Base-by-base conservation (phyloP, 768 basidiomycete species). In the Mycena crocata region DNA sequence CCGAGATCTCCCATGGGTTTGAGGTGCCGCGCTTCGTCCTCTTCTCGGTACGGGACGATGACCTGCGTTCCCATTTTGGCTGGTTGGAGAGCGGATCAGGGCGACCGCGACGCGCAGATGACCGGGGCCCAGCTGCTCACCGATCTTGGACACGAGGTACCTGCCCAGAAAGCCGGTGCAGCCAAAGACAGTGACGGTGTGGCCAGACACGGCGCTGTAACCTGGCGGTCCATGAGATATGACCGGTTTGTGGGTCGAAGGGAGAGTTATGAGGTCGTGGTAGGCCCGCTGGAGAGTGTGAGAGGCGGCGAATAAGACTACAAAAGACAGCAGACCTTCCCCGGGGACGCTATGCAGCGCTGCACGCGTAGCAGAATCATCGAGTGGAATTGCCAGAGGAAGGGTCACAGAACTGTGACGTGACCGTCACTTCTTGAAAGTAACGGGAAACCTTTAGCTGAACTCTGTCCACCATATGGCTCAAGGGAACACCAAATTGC, bases 1-100 rank as follows among this genome's bases (percentile, higher is more conserved):
- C 98, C 98, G 59, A 99, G 84, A 82, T 99, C 98, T 45, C 97
- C 98, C 90, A 93, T 96, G 15, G 93, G 93, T 80, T 91, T 92
- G 74, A 99, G 83, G 74, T 93, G 88, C 65, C 97, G 86, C 73
- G 92, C 94, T 76, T 95, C 93, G 75, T 99, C 95, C 75, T 95
- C 93, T 70, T 98, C 95, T 46, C 98, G 89, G 83, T 97, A 98
- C 9, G 97, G 97, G 54, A 98, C 85, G 75, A 99, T 86, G 65
- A 98, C 96, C 75, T 96, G 95, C 7, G 94, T 95, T 21, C 97
- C 97, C 76, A 88, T 83, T 81, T 94, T 95, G 66, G 94, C 97
- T 94, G 76, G 46, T 42, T 52, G 31, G 46, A 30, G 60, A 57
- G 35, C 12, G 35, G 23, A 60, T 67, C 54, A 72, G 62, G 32